Percentiles rank a stretch among this genome's conserved stretches.
Evolutionary conservation across 1,284 basidiomycete genomes (phyloP).

Genomic region (Pseudozyma sp.): DNA sequence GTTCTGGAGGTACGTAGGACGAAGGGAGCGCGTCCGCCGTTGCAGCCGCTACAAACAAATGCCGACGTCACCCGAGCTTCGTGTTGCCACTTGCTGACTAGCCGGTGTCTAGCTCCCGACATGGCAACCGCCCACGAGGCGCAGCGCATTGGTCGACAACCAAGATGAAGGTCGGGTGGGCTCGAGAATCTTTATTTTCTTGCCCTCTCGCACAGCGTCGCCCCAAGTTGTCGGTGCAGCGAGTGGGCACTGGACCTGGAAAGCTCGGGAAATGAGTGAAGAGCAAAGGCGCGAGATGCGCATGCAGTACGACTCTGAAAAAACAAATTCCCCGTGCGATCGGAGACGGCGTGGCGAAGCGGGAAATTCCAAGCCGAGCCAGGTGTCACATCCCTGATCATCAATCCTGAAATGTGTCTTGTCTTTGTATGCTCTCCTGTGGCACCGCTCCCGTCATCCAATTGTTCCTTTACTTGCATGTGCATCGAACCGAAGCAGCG

Average conservation of each 20-base stretch:
- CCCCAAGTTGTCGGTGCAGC: background rate
- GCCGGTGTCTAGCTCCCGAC: background rate
- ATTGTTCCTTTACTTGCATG: too few species aligned
- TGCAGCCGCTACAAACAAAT: background rate
- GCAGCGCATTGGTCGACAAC: background rate
- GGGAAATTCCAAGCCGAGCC: background rate
- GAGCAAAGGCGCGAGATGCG: too few species aligned
- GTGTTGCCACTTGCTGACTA: too few species aligned
- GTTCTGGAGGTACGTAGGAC: too few species aligned
- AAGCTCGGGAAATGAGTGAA: background rate
- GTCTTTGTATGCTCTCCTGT: background rate
- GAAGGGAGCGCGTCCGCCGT: too few species aligned
- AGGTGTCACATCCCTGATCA: conserved; percentile 18
- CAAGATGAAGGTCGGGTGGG: background rate
- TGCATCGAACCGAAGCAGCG: too few species aligned
- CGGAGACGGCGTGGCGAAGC: background rate
- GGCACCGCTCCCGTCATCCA: background rate
- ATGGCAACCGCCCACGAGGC: background rate
- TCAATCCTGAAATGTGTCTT: conserved; percentile 1
- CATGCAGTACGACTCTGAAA: background rate
- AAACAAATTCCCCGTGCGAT: background rate
- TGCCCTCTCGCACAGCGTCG: too few species aligned
- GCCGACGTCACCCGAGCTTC: background rate
- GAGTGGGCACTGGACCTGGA: background rate
- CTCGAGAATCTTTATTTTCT: background rate